Base-by-base conservation (phyloP, 805 yeast genomes). In the Barnettozyma populi region DNA sequence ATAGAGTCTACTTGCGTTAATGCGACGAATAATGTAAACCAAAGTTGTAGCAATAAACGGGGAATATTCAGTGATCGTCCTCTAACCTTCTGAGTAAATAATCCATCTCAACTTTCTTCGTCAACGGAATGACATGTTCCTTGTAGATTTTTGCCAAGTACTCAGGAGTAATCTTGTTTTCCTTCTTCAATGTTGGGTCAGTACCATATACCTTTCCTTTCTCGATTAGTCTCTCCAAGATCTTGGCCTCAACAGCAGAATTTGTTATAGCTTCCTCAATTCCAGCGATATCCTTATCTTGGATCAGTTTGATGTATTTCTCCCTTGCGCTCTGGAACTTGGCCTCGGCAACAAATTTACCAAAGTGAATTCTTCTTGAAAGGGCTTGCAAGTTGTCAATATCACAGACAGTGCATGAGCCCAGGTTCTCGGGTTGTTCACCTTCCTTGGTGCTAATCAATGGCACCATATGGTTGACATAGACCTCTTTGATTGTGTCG, bases 311-410 rank as follows among this genome's bases (percentile, higher is more conserved):
- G 2, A 78, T 79, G 70, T 82, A 89, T 44, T 64, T 65, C 43
- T 78, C 86, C 32, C 71, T 74, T 51, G 90, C 94, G 24, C 73
- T 69, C 57, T 75, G 82, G 66, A 80, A 94, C 67, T 94, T 94
- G 40, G 96, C 86, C 65, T 94, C 99, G 5, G 99, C 99, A 9
- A 94, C 99, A 72, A 92, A 94, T 67, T 86, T 87, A 43, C 99
- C 99, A 68, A 92, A 94, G 68, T 94, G 99, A 56, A 94, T 88
- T 63, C 99, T 77, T 59, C 99, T 75, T 8, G 96, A 86, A 40
- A 94, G 69, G 5, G 96, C 84, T 66, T 94, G 97, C 55, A 94
- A 73, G 55, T 86, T 80, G 55, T 86, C 95, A 48, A 92, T 86
- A 63, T 94, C 99, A 52, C 88, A 74, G 36, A 80, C 71, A 4